phyloP scores from a whole-genome alignment of 2,329 filamentous ascomycete genomes.

The Drechmeria coniospora region DNA sequence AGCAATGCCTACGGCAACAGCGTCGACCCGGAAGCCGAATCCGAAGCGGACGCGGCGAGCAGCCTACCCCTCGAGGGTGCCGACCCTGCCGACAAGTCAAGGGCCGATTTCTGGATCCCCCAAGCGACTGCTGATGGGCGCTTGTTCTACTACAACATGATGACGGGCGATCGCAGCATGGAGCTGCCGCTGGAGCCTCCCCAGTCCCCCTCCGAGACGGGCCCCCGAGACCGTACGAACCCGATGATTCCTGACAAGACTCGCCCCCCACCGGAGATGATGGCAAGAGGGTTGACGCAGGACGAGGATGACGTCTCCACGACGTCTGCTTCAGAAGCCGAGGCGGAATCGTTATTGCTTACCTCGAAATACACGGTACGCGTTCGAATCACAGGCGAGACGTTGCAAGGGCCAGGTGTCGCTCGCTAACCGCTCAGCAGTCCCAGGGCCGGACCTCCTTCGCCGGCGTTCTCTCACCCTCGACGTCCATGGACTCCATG shows the following conservation, averaged over 20 bases:
- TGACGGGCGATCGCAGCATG: constrained; percentile 89
- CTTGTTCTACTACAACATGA: constrained; percentile 95
- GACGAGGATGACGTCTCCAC: constrained; percentile 82
- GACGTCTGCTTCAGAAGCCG: constrained; percentile 71
- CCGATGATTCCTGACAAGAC: constrained; percentile 81
- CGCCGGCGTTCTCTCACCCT: constrained; percentile 61
- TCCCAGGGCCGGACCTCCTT: constrained; percentile 45
- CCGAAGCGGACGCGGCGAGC: constrained; percentile 42
- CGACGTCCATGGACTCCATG: constrained; percentile 83
- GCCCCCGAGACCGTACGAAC: constrained; percentile 78
- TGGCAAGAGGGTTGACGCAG: constrained; percentile 66
- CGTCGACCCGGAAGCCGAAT: constrained; percentile 51
- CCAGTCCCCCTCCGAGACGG: constrained; percentile 61
- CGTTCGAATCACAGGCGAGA: too few species aligned
- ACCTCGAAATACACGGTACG: constrained; percentile 55
- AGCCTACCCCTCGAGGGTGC: constrained; percentile 55
- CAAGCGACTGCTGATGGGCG: constrained; percentile 89
- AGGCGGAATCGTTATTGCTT: constrained; percentile 56
- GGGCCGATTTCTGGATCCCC: constrained; percentile 96
- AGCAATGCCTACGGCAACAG: constrained; percentile 52
- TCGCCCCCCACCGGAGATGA: constrained; percentile 76
- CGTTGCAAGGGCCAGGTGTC: too few species aligned
- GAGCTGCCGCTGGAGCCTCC: constrained; percentile 90
- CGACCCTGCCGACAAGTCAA: constrained; percentile 50
- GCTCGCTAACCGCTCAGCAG: too few species aligned